Evolutionary conservation across 805 yeast genomes (phyloP).

Genomic region (Wickerhamomyces sydowiorum): DNA sequence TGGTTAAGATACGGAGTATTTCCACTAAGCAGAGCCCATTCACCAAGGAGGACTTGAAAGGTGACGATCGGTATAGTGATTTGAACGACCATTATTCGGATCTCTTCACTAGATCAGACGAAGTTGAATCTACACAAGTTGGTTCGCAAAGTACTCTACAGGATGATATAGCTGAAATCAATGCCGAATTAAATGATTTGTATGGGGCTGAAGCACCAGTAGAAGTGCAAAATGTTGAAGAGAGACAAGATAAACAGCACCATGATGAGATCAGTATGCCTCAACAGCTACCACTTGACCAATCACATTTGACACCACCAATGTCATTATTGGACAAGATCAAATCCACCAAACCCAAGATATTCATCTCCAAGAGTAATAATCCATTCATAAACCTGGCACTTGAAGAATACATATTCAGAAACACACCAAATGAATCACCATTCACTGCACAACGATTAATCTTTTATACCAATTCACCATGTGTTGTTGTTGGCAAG

Average conservation of each 20-base stretch:
- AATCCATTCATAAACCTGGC: conserved; percentile 78
- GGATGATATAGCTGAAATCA: conserved; percentile 28
- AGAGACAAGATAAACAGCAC: not conserved
- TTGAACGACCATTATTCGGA: conserved; percentile 30
- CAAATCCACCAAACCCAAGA: conserved; percentile 34
- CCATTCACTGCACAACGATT: conserved; percentile 39
- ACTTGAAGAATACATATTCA: conserved; percentile 73
- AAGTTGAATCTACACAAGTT: not conserved
- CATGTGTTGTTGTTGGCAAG: conserved; percentile 92
- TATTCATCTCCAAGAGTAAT: conserved; percentile 49
- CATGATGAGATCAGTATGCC: too few relatives aligned
- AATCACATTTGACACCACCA: conserved; percentile 6
- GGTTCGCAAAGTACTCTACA: not conserved
- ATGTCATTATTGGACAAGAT: conserved; percentile 20
- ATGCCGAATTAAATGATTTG: conserved; percentile 26
- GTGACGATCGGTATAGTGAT: conserved; percentile 23
- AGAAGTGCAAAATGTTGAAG: not conserved
- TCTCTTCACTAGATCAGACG: conserved; percentile 22
- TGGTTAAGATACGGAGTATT: not conserved
- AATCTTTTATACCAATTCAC: conserved; percentile 67
- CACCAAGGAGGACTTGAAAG: conserved; percentile 5
- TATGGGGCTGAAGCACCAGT: conserved; percentile 15
- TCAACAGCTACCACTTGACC: conserved; percentile 2
- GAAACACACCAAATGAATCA: conserved; percentile 44
- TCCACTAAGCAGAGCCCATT: conserved; percentile 14